Evolutionary conservation across 2,329 filamentous ascomycete species (phyloP), one percentile per base, ranked within the genome.

Genomic region (Scedosporium aurantiacum): DNA sequence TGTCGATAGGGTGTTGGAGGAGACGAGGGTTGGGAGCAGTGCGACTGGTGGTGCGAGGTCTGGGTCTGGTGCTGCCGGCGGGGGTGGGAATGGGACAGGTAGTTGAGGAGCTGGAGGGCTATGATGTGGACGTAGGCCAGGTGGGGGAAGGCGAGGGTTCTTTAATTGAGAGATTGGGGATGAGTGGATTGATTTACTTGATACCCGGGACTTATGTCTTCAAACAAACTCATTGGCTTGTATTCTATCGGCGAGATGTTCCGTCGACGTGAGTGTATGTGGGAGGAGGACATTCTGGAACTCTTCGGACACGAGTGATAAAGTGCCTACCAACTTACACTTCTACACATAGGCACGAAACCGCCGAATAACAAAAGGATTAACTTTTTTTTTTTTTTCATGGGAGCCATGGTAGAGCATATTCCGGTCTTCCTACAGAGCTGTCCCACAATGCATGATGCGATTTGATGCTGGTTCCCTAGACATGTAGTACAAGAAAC

Each of bases 1-100:
- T 63, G 78, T 84, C 14, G 74, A 74, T 8, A 69, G 71, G 43
- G 79, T 86, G 7, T 65, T 85, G 5, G 75, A 74, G 63, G 76
- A 74, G 3, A 82, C 80, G 0, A 75, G 75, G 2, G 12, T 54
- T 23, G 74, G 73, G 10, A 62, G 63, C 47, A 23, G 59, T 43
- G 18, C 37, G 58, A 37, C 25, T 50, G 41, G 43, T 52, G 60
- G 52, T 12, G 25, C 27, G 50, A 23, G 57, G n/a, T 58, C 57
- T 37, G 58, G 32, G 10, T 21, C 58, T 45, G 52, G 43, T 12
- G 43, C 45, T 40, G 56, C n/a, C 3, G 32, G 28, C 25, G 37
- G 47, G 2, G 52, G 41, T n/a, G 45, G 37, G 43, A 40, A 18
- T 32, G 63, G 62, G 25, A 54, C 60, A 23, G 28, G 61, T 5